phyloP scores from a whole-genome alignment of 116 monocot species.

The Zostera marina region DNA sequence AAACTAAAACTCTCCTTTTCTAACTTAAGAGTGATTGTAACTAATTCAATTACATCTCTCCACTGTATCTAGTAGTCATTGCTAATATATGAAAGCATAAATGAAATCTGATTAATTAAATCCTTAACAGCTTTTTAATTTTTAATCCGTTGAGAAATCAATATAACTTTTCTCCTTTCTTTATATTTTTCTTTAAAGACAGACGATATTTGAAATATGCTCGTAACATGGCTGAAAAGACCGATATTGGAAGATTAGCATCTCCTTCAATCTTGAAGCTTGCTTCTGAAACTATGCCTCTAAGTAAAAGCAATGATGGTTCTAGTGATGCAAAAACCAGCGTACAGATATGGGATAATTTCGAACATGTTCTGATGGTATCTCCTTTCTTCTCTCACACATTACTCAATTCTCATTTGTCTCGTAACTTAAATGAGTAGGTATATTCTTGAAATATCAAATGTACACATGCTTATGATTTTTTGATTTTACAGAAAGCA shows the following conservation, averaged over 20 bases:
- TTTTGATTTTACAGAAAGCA: slow-evolving; percentile 30
- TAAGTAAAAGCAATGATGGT: slow-evolving; percentile 14
- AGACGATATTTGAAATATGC: slow-evolving; percentile 76
- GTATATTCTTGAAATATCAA: background rate
- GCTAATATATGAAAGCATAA: too few species aligned
- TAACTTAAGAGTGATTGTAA: too few species aligned
- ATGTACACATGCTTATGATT: too few species aligned
- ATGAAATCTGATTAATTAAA: too few species aligned
- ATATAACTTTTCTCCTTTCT: background rate
- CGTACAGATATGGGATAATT: slow-evolving; percentile 62
- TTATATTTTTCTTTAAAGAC: slow-evolving; percentile 3
- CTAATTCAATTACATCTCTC: too few species aligned
- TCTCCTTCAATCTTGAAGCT: slow-evolving; percentile 77
- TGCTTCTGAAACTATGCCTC: slow-evolving; percentile 39
- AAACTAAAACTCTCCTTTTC: background rate
- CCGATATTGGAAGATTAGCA: slow-evolving; percentile 80
- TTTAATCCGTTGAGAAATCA: background rate
- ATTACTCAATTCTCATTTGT: background rate
- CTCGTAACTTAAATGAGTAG: background rate
- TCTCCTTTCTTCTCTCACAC: background rate
- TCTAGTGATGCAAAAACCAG: slow-evolving; percentile 54
- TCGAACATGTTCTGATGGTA: slow-evolving; percentile 67
- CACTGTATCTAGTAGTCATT: too few species aligned
- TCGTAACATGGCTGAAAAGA: slow-evolving; percentile 69
- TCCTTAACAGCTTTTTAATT: too few species aligned